A percentile compares a stretch with the other conserved stretches of the same genome.
phyloP scores from a whole-genome alignment of 2,329 filamentous ascomycete species.

The Alternaria triticimaculans region DNA sequence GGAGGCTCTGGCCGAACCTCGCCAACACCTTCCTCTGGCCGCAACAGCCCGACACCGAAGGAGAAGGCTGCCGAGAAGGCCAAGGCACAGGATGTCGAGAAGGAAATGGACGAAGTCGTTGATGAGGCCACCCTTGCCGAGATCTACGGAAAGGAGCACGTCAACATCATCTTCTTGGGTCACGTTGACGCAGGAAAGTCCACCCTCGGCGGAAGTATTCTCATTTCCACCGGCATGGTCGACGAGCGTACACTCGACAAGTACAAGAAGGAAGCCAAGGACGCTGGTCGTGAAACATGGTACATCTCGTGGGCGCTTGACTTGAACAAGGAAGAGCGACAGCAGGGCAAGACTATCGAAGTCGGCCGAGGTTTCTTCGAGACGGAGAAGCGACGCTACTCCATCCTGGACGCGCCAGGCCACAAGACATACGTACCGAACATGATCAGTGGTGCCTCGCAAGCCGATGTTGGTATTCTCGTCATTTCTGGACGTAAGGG shows the following conservation, averaged over 20 bases:
- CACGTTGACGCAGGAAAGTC: constrained; percentile 99
- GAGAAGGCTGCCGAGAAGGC: constrained; percentile 67
- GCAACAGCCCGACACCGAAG: constrained; percentile 74
- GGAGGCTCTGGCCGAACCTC: constrained; percentile 73
- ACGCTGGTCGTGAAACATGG: constrained; percentile 95
- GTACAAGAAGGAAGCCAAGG: constrained; percentile 89
- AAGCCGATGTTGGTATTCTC: constrained; percentile 74
- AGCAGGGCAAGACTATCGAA: constrained; percentile 98
- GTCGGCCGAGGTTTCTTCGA: constrained; percentile 93
- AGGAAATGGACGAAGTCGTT: constrained; percentile 79
- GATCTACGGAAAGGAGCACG: constrained; percentile 91
- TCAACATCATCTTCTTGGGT: constrained; percentile 97
- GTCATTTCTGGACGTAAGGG: constrained; percentile 97
- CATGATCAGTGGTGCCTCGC: constrained; percentile 91
- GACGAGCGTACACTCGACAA: constrained; percentile 98
- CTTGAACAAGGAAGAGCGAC: constrained; percentile 92
- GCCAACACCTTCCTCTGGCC: constrained; percentile 81
- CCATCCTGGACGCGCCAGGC: constrained; percentile 93
- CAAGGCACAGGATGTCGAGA: constrained; percentile 81
- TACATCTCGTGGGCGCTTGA: constrained; percentile 99
- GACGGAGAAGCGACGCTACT: constrained; percentile 94
- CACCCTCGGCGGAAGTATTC: constrained; percentile 89
- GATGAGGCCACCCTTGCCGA: constrained; percentile 88
- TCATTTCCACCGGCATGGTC: constrained; percentile 98
- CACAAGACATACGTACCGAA: constrained; percentile 98